These are phyloP conservation scores for Tolypocladium sp. DNA, from an alignment of 2,329 filamentous ascomycete species.

Conservation along the genomic window DNA sequence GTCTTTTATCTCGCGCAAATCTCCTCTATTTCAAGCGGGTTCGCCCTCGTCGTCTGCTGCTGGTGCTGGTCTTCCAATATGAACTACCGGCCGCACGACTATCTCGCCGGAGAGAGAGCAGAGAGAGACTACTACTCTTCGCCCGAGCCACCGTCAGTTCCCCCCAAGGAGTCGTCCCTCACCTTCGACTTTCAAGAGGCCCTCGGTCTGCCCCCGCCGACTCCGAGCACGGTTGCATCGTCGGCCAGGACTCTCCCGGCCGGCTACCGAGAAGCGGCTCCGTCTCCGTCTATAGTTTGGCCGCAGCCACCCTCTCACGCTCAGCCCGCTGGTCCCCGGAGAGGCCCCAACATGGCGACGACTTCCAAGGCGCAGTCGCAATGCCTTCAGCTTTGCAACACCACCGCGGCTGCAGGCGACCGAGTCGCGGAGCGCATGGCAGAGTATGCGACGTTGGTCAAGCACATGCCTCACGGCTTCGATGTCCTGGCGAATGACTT, in stretches of 20 bases:
- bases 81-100: background rate
- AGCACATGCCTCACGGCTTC: conserved; percentile 45
- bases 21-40: background rate
- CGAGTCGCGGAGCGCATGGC: conserved; percentile 56
- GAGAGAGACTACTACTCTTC: background rate
- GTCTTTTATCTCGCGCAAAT: background rate
- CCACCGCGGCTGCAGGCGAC: conserved; percentile 51
- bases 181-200: conserved; percentile 4
- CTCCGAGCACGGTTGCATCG: background rate
- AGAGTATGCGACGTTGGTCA: conserved; percentile 51
- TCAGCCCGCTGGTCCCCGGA: background rate
- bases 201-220: conserved; percentile 2
- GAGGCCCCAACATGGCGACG: conserved; percentile 3
- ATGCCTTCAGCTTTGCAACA: conserved; percentile 39
- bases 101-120: background rate
- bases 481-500: conserved; percentile 55
- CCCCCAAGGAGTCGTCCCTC: conserved; percentile 4
- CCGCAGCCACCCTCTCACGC: background rate
- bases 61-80: background rate
- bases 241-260: background rate
- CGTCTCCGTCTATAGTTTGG: background rate
- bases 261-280: background rate
- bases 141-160: background rate
- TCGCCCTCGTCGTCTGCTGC: background rate
- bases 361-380: conserved; percentile 18